Conservation (phyloP, 345 rosid genomes). For the Excoecaria agallocha region DNA sequence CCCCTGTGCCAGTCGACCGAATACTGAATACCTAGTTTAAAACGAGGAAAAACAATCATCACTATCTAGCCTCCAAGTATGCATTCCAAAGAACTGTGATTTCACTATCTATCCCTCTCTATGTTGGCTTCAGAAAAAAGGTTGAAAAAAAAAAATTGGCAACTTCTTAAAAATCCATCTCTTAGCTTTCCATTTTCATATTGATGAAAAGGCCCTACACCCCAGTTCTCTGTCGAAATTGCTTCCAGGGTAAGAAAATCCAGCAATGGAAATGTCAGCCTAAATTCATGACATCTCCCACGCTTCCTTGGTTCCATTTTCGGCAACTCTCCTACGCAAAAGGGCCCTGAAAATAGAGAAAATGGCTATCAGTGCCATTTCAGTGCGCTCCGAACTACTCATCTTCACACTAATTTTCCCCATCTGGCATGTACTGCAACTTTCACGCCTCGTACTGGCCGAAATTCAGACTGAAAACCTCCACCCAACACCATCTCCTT, state of each 20-base stretch:
- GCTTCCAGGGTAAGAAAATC: not conserved
- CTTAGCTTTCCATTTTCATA: not conserved
- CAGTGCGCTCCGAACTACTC: slow-evolving; percentile 67
- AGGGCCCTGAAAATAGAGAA: slow-evolving; percentile 55
- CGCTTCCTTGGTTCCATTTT: slow-evolving; percentile 31
- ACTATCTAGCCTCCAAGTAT: not conserved
- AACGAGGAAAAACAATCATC: not conserved
- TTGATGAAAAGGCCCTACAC: too few relatives aligned
- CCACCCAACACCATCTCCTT: slow-evolving; percentile 68
- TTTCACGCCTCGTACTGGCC: slow-evolving; percentile 50
- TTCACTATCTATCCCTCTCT: not conserved
- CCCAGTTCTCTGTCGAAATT: not conserved
- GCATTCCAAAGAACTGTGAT: not conserved
- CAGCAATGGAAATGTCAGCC: not conserved
- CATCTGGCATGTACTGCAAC: slow-evolving; percentile 56
- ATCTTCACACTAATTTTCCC: slow-evolving; percentile 66
- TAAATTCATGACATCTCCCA: slow-evolving; percentile 40
- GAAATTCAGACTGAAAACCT: slow-evolving; percentile 67
- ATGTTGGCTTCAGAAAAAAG: not conserved
- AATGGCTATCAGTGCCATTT: slow-evolving; percentile 59
- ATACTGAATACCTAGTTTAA: not conserved
- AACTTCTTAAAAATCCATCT: not conserved
- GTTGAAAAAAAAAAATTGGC: not conserved
- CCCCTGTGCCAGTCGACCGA: slow-evolving; percentile 6
- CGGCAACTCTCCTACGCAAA: slow-evolving; percentile 39